Conservation (phyloP, 2,329 filamentous ascomycete genomes). For the Nemania sp. region DNA sequence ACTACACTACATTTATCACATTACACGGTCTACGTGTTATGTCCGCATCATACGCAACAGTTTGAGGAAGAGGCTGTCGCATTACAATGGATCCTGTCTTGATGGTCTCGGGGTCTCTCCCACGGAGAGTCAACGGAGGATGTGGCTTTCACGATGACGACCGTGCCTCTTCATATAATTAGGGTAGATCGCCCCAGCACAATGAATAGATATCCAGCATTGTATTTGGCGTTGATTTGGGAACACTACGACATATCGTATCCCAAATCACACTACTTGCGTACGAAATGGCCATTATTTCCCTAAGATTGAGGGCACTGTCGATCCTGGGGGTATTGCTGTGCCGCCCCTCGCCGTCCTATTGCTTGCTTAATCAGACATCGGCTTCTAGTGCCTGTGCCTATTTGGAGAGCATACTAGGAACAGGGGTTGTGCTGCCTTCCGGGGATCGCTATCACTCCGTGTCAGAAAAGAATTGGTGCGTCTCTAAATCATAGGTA, state of each 20-base stretch:
- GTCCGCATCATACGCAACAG: constrained; percentile 2
- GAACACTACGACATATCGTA: background rate
- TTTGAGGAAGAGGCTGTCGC: background rate
- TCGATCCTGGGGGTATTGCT: constrained; percentile 23
- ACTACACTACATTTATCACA: constrained; percentile 1
- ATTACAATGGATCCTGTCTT: constrained; percentile 12
- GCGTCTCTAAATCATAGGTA: constrained; percentile 1
- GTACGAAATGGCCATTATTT: constrained; percentile 28
- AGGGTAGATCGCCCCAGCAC: constrained; percentile 27
- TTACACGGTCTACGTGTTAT: constrained; percentile 21
- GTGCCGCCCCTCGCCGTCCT: constrained; percentile 21
- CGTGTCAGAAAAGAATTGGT: constrained; percentile 32
- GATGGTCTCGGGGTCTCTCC: constrained; percentile 7
- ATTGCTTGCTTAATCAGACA: constrained; percentile 17
- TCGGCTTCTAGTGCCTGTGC: constrained; percentile 29
- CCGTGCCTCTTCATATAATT: constrained; percentile 21
- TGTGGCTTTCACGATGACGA: constrained; percentile 8
- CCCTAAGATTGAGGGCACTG: constrained; percentile 1
- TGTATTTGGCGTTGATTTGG: background rate
- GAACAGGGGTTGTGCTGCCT: constrained; percentile 31
- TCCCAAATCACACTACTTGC: background rate
- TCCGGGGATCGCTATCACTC: constrained; percentile 25
- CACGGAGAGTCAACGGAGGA: constrained; percentile 1
- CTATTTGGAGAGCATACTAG: constrained; percentile 30
- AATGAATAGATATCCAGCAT: constrained; percentile 9